Conservation (phyloP, 2,329 filamentous ascomycete species). For the Fusarium scirpi region DNA sequence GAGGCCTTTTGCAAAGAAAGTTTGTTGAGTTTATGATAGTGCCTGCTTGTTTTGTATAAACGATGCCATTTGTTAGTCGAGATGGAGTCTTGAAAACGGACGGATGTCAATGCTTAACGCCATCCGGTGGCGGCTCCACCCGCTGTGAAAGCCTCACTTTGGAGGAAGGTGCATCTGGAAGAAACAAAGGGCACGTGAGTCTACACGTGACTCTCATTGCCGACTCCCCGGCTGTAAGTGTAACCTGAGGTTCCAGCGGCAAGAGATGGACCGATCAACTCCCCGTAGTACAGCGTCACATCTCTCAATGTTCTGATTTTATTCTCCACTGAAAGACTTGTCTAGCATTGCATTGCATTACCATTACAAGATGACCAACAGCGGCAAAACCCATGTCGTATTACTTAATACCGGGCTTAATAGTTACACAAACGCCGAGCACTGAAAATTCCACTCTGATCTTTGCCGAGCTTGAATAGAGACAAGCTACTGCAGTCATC, state of each 20-base stretch:
- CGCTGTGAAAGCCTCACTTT: background rate
- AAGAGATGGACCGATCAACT: slow-evolving; percentile 21
- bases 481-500: slow-evolving; percentile 13
- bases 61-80: slow-evolving; percentile 14
- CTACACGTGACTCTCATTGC: background rate
- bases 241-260: background rate
- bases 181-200: background rate
- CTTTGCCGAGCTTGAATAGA: slow-evolving; percentile 6
- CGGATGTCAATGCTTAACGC: slow-evolving; percentile 16
- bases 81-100: background rate
- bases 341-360: background rate
- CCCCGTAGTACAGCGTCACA: slow-evolving; percentile 9
- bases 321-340: background rate
- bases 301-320: background rate
- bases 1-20: background rate
- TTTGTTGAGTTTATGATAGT: slow-evolving; percentile 12
- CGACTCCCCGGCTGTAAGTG: background rate
- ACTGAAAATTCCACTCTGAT: slow-evolving; percentile 1
- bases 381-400: background rate
- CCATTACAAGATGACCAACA: background rate
- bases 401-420: slow-evolving; percentile 32
- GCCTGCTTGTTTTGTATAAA: background rate
- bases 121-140: slow-evolving; percentile 2
- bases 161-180: too few species aligned
- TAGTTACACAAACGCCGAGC: slow-evolving; percentile 36